Percentiles rank a stretch among this genome's conserved stretches.
phyloP scores from a whole-genome alignment of 2,329 filamentous ascomycete species.

The Nemania sp. region DNA sequence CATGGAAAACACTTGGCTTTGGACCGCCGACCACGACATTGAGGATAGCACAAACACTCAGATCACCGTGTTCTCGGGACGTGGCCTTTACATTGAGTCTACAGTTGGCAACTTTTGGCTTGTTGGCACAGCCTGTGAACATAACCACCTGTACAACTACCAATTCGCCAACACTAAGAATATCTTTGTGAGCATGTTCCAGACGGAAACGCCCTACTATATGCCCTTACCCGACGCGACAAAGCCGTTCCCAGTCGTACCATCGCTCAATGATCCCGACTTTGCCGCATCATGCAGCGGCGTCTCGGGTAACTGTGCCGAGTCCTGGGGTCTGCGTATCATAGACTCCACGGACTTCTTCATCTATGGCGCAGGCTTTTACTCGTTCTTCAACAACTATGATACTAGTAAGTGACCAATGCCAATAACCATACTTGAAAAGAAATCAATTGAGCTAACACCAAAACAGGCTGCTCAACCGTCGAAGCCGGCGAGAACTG shows the following conservation, averaged over 20 bases:
- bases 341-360: slow-evolving; percentile 63
- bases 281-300: slow-evolving; percentile 59
- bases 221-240: slow-evolving; percentile 69
- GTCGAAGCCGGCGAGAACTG: slow-evolving; percentile 54
- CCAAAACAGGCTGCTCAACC: slow-evolving; percentile 51
- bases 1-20: slow-evolving; percentile 60
- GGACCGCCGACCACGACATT: slow-evolving; percentile 66
- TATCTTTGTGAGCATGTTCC: slow-evolving; percentile 70
- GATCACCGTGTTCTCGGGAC: slow-evolving; percentile 64
- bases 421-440: slow-evolving; percentile 4
- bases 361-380: slow-evolving; percentile 71
- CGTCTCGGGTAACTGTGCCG: slow-evolving; percentile 55
- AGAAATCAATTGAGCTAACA: slow-evolving; percentile 23
- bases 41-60: slow-evolving; percentile 62
- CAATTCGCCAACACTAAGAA: slow-evolving; percentile 68
- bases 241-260: slow-evolving; percentile 61
- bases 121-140: slow-evolving; percentile 70
- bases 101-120: slow-evolving; percentile 63
- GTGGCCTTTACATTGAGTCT: slow-evolving; percentile 61
- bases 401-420: slow-evolving; percentile 53
- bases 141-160: slow-evolving; percentile 73
- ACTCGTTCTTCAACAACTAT: slow-evolving; percentile 71
- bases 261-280: slow-evolving; percentile 58
- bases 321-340: slow-evolving; percentile 71
- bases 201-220: slow-evolving; percentile 76